phyloP scores from a whole-genome alignment of 805 yeast species.

The baker's yeast (Saccharomyces cerevisiae) region DNA sequence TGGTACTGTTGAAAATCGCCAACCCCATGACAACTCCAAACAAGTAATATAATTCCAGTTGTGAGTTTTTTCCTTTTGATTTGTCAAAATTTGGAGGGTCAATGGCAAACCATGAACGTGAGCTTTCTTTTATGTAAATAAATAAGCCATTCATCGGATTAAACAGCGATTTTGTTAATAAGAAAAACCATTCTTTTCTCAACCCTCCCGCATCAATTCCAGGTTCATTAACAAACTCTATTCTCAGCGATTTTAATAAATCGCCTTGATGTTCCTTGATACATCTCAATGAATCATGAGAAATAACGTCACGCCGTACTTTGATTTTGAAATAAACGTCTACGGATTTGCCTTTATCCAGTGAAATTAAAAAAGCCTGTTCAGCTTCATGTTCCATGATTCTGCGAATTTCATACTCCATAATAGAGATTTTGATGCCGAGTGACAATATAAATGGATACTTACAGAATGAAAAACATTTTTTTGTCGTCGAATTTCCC shows the following conservation, averaged over 20 bases:
- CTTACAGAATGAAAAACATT: constrained; percentile 59
- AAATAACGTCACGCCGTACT: constrained; percentile 58
- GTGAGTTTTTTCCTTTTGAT: constrained; percentile 17
- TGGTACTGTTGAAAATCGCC: constrained; percentile 85
- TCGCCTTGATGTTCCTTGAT: constrained; percentile 49
- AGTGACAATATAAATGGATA: constrained; percentile 75
- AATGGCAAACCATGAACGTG: constrained; percentile 66
- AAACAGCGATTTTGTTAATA: constrained; percentile 63
- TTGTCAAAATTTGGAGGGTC: constrained; percentile 11
- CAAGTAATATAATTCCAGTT: constrained; percentile 51
- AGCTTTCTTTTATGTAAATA: constrained; percentile 56
- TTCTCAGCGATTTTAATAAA: constrained; percentile 63
- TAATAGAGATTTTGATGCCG: constrained; percentile 71
- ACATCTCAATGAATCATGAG: constrained; percentile 65
- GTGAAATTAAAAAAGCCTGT: constrained; percentile 72
- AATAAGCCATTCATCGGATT: constrained; percentile 63
- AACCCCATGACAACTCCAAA: constrained; percentile 84
- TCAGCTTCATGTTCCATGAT: constrained; percentile 84
- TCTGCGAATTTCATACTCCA: constrained; percentile 73
- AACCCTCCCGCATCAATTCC: constrained; percentile 96
- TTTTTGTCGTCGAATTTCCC: constrained; percentile 4
- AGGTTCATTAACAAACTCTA: constrained; percentile 79
- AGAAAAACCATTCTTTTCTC: constrained; percentile 85
- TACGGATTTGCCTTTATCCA: constrained; percentile 51
- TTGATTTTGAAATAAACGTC: constrained; percentile 63